These are phyloP conservation scores for Aurantiochytrium sp. DNA, from an alignment of 108 stramenopile species.

Conservation along the genomic window DNA sequence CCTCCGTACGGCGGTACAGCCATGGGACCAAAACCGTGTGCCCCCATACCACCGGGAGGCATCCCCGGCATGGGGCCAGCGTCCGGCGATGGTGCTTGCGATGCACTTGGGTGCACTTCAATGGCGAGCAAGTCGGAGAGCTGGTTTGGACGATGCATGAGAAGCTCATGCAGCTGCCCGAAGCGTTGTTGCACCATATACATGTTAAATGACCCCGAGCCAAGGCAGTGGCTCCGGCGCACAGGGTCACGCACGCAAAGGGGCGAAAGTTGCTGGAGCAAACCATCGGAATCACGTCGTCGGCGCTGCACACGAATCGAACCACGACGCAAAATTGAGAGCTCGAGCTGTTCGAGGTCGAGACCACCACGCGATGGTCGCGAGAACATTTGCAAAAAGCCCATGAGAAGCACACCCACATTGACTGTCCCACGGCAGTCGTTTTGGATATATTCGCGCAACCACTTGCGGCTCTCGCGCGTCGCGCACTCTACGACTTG, in stretches of 20 bases:
- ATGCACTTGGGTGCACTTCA: not conserved
- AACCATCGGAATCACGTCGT: not conserved
- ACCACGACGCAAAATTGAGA: not conserved
- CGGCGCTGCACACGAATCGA: not conserved
- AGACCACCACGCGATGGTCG: not conserved
- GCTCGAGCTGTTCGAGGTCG: not conserved
- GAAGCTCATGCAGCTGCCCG: not conserved
- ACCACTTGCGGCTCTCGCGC: not conserved
- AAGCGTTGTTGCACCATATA: not conserved
- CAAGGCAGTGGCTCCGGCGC: not conserved
- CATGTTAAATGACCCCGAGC: not conserved
- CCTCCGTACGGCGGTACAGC: not conserved
- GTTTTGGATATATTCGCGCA: not conserved
- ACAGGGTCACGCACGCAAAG: not conserved
- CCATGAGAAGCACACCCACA: not conserved
- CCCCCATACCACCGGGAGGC: not conserved
- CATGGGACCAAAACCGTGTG: not conserved
- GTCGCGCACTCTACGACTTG: not conserved
- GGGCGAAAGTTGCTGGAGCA: not conserved
- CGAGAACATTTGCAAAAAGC: conserved; percentile 16
- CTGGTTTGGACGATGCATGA: not conserved
- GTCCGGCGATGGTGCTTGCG: not conserved
- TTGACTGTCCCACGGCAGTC: not conserved
- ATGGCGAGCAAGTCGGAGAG: not conserved
- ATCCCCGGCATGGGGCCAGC: not conserved